phyloP scores from a whole-genome alignment of 371 early-diverging fungal species.

The Mortierella sp. region DNA sequence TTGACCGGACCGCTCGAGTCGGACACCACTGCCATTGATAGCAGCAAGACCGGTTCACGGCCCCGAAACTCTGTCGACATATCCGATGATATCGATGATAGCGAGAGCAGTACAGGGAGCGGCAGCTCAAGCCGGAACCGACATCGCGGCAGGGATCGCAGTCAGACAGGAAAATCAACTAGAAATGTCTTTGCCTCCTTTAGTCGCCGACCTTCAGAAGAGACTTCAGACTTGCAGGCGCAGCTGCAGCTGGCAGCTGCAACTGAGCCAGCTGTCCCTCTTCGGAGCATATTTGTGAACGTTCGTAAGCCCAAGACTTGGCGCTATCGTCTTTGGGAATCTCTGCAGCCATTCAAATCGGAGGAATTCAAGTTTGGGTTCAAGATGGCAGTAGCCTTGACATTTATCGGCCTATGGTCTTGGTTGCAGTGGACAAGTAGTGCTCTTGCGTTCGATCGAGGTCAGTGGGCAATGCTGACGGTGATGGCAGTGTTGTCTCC shows the following conservation, averaged over 20 bases:
- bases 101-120: background rate
- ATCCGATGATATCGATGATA: background rate
- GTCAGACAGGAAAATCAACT: background rate
- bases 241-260: background rate
- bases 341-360: conserved; percentile 56
- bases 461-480: conserved; percentile 68
- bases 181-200: conserved; percentile 14
- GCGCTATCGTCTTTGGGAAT: conserved; percentile 62
- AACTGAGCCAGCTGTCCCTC: conserved; percentile 2
- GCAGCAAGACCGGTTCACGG: background rate
- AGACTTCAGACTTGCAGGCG: background rate
- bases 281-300: conserved; percentile 27
- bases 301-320: conserved; percentile 38
- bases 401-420: conserved; percentile 60
- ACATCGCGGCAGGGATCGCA: background rate
- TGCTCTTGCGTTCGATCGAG: conserved; percentile 59
- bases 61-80: background rate
- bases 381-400: conserved; percentile 67
- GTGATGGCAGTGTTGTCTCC: conserved; percentile 73
- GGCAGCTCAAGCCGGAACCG: background rate
- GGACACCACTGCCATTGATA: conserved; percentile 9
- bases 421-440: conserved; percentile 59
- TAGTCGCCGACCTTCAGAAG: conserved; percentile 13
- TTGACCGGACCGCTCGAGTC: background rate
- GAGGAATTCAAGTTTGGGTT: conserved; percentile 69